phyloP scores from a whole-genome alignment of 1,139 yeast genomes.

The Suhomyces panamericanus region DNA sequence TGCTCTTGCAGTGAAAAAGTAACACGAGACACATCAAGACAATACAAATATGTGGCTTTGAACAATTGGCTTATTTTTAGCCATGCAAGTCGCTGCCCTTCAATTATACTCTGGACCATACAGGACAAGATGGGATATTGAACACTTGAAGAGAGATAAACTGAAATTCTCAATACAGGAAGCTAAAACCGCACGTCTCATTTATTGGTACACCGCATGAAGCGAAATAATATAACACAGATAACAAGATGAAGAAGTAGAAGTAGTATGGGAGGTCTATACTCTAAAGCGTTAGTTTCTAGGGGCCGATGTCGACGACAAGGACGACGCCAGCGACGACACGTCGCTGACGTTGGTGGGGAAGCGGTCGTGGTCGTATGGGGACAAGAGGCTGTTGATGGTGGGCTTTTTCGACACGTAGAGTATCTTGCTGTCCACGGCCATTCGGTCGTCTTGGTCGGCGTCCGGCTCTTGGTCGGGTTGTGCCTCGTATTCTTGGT shows the following conservation, averaged over 20 bases:
- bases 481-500: not conserved
- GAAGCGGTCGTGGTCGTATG: slow-evolving; percentile 25
- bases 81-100: no score
- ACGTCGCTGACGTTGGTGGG: slow-evolving; percentile 11
- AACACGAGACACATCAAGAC: no score
- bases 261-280: not conserved
- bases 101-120: no score
- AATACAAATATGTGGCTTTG: no score
- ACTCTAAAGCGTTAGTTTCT: slow-evolving; percentile 6
- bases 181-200: not conserved
- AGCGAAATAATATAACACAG: slow-evolving; percentile 5
- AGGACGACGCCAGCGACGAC: slow-evolving; percentile 7
- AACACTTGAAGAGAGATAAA: no score
- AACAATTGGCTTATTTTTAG: no score
- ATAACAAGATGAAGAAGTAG: not conserved
- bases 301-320: slow-evolving; percentile 7
- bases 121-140: no score
- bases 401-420: slow-evolving; percentile 33
- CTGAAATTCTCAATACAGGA: no score
- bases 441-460: not conserved
- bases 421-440: slow-evolving; percentile 1
- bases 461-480: not conserved
- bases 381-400: slow-evolving; percentile 37
- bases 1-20: no score
- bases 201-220: slow-evolving; percentile 2